Evolutionary conservation across 306 rosid genomes (phyloP).

Genomic region (Vigna reflexopilosa): DNA sequence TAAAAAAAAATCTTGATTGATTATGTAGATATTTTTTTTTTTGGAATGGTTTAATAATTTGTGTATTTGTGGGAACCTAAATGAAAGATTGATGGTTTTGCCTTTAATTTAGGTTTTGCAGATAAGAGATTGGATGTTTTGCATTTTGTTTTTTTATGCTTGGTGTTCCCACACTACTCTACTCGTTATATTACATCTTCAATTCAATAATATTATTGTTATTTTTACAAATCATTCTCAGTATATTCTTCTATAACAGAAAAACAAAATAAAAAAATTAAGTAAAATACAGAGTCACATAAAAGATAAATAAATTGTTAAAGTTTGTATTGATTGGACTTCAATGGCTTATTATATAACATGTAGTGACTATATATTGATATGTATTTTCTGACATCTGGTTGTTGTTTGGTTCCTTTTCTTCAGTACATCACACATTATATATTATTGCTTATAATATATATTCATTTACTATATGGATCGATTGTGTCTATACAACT

Average conservation of each 20-base stretch:
- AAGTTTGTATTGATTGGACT: no score
- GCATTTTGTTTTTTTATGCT: background rate
- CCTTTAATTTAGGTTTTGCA: conserved; percentile 2
- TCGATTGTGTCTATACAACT: background rate
- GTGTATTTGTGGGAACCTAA: background rate
- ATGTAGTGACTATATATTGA: background rate
- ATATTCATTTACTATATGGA: background rate
- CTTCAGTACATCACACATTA: background rate
- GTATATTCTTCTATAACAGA: background rate
- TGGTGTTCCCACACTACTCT: background rate
- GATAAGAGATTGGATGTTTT: background rate
- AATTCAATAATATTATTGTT: no score
- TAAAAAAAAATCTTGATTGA: background rate
- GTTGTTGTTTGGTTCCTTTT: background rate
- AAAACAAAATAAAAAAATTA: background rate
- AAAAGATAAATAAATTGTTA: background rate
- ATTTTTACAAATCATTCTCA: background rate
- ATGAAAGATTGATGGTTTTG: background rate
- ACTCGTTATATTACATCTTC: no score
- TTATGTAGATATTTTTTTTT: background rate
- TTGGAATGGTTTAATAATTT: conserved; percentile 2
- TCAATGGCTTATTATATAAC: background rate
- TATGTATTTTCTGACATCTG: background rate
- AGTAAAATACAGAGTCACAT: background rate
- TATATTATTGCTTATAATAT: background rate